phyloP scores from a whole-genome alignment of 306 rosid species.

The Mimosa bimucronata region DNA sequence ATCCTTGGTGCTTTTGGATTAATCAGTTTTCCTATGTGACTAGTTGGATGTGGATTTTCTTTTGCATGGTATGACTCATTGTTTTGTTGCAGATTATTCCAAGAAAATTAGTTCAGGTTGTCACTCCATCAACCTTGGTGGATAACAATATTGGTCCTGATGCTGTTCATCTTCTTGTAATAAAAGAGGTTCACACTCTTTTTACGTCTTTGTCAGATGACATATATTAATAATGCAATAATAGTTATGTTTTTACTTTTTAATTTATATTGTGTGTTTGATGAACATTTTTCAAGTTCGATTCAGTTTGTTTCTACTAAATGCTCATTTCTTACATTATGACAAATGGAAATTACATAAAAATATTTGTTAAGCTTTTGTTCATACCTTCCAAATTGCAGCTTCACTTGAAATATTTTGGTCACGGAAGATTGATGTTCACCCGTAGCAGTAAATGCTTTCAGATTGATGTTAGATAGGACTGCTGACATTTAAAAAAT shows the following conservation, averaged over 20 bases:
- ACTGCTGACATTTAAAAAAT: not conserved
- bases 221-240: conserved; percentile 1
- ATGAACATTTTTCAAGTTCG: not conserved
- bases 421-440: not conserved
- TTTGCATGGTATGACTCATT: conserved; percentile 37
- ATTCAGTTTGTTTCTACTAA: conserved; percentile 4
- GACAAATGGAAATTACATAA: not conserved
- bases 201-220: conserved; percentile 4
- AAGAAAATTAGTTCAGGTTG: conserved; percentile 80
- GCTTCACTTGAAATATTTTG: not conserved
- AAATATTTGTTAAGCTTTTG: not conserved
- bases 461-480: not conserved
- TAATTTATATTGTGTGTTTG: conserved; percentile 20
- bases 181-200: conserved; percentile 74
- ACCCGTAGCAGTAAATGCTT: not conserved
- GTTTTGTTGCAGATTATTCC: conserved; percentile 59
- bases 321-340: not conserved
- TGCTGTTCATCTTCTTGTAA: conserved; percentile 80
- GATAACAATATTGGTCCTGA: conserved; percentile 85
- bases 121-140: conserved; percentile 81
- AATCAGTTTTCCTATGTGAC: not conserved
- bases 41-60: conserved; percentile 3
- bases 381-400: not conserved
- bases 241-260: not conserved
- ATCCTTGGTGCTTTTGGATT: conserved; percentile 24